Base-by-base conservation (phyloP, 2,329 filamentous ascomycete genomes). In the Ceratocystis harringtonii region DNA sequence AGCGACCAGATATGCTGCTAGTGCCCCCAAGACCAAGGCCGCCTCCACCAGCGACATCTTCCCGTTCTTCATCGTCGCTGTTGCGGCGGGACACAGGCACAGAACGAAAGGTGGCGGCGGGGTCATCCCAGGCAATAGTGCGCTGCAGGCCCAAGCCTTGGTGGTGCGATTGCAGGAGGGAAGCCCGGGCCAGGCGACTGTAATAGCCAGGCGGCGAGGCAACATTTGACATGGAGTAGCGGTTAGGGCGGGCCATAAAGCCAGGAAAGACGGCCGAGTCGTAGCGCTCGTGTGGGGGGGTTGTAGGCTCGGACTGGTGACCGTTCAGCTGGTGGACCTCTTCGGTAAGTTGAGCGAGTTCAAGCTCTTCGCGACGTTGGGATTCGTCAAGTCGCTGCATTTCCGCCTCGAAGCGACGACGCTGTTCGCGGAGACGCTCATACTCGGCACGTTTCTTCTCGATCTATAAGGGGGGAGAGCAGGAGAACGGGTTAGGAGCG, bases 361-460 rank as follows among this genome's bases (percentile, higher is more conserved):
- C 91, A 70, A 88, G 83, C 73, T 92, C 90, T 72, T 94, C 89
- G 68, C 83, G 85, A 68, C 87, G 86, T 74, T 92, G 89, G 74
- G 94, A 88, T 70, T 92, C 82, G 71, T 96, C 91, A 68, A 96
- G 81, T 70, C 90, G 84, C 74, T 92, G 89, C 84, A 99, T 91
- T 75, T 96, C 90, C 69, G 89, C 86, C 76, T 97, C 91, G 71
- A 96, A 96, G 58, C 88, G 85, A 69, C 90, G 85, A 72, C 90
- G 90, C 74, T 95, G 90, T 75, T 95, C 90, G 70, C 90, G 84
- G 71, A 97, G 86, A 72, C 87, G 86, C 75, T 97, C 92, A 78
- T 95, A 95, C 75, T 96, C 91, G 72, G 89, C 80, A 72, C 91
- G 90, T 77, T 96, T 96, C 77, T 94, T 94, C 75, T 96, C 92